Base-by-base conservation (phyloP, 805 yeast species). In the Hanseniaspora nectarophila region DNA sequence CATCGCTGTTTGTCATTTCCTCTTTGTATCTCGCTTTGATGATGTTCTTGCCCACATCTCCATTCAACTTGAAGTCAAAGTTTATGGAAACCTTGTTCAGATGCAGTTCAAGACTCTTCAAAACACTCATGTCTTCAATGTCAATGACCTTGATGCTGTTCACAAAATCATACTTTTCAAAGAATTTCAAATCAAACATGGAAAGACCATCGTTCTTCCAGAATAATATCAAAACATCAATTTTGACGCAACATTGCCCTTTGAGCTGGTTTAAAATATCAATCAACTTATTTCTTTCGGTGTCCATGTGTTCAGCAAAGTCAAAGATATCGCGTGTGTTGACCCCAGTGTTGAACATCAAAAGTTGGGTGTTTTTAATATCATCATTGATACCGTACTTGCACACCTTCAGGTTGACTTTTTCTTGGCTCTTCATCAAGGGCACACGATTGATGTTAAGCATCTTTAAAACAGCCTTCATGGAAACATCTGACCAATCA, bases 271-370 rank as follows among this genome's bases (percentile, higher is more conserved):
- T 61, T 37, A 70, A 55, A 44, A 58, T 67, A 59, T 55, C 68
- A 35, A 62, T 67, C 53, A 55, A 70, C 53, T 58, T 67, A 54
- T 55, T 65, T 53, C 60, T 55, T 53, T 59, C 69, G 63, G 62
- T 58, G 20, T 64, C 68, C 31, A 66, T 52, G 40, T 33, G 39
- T 6, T 34, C 46, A 4, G 34, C 35, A 20, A 49, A 24, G 47
- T 66, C 70, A 49, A 65, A 64, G 15, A 66, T 65, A 43, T 61
- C 56, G 2, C 58, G 46, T 23, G 60, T 61, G 3, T 69, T 66
- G 5, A 66, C 66, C 28, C 70, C 70, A n/a, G 71, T 62, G 53
- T 69, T 71, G 54, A 69, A 70, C 2, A 70, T 61, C 15, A 71
- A 51, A 2, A 69, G 29, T 46, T 68, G 70, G 0, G 65, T 57